Conservation (phyloP, 2,329 filamentous ascomycete genomes). For the Colletotrichum falcatum region DNA sequence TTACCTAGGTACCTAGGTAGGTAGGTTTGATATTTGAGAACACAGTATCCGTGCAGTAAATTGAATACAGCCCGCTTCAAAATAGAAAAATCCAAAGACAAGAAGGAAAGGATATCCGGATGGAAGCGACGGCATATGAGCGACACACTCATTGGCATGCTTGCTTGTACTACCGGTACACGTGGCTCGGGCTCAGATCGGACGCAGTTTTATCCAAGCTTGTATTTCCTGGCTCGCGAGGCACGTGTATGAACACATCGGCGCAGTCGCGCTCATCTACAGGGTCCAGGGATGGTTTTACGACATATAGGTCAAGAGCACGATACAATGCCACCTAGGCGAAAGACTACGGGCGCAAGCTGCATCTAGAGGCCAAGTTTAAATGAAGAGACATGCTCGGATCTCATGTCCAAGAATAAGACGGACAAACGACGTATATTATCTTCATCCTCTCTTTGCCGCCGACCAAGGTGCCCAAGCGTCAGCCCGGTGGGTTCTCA, state of each 20-base stretch:
- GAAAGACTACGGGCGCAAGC: background rate
- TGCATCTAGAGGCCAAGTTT: background rate
- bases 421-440: too few relatives aligned
- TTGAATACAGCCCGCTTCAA: background rate
- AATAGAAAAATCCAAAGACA: background rate
- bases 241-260: background rate
- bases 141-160: background rate
- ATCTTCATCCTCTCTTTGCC: too few relatives aligned
- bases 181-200: background rate
- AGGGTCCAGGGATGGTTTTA: background rate
- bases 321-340: background rate
- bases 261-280: background rate
- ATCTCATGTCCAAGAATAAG: too few relatives aligned
- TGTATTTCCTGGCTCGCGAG: background rate
- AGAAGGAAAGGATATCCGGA: background rate
- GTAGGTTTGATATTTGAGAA: background rate
- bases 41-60: too few relatives aligned
- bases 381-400: background rate
- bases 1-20: too few relatives aligned
- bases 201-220: background rate
- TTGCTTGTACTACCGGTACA: background rate
- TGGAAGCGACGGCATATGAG: background rate
- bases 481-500: constrained; percentile 21
- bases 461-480: constrained; percentile 25
- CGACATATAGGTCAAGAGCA: background rate